Conservation (phyloP, 2,329 filamentous ascomycete species). For the Arthrobotrys entomopaga region DNA sequence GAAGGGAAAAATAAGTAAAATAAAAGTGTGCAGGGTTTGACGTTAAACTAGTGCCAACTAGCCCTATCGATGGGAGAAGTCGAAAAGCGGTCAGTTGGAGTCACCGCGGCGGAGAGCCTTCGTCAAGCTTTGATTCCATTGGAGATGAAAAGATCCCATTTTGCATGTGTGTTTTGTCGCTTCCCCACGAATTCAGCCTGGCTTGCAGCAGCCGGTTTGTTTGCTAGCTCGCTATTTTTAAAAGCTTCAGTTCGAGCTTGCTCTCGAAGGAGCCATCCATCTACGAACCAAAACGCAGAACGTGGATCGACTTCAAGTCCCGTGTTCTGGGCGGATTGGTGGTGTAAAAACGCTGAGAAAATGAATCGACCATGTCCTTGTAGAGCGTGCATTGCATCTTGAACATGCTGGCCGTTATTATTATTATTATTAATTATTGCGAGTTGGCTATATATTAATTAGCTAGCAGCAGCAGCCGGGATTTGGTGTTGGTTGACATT, state of each 20-base stretch:
- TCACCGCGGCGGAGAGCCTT: not conserved
- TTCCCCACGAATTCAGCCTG: too few relatives aligned
- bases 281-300: conserved; percentile 36
- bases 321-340: not conserved
- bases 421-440: too few relatives aligned
- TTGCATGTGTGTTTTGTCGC: not conserved
- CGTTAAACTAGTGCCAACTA: not conserved
- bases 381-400: too few relatives aligned
- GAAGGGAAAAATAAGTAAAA: not conserved
- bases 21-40: not conserved
- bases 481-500: too few relatives aligned
- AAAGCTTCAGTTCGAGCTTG: not conserved
- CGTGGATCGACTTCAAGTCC: conserved; percentile 11
- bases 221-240: not conserved
- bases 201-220: too few relatives aligned
- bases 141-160: not conserved
- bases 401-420: too few relatives aligned
- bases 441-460: too few relatives aligned
- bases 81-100: not conserved
- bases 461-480: too few relatives aligned
- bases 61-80: not conserved
- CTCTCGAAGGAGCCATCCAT: not conserved
- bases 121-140: not conserved
- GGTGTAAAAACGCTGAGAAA: too few relatives aligned
- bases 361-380: too few relatives aligned